Conservation (phyloP, 2,329 filamentous ascomycete genomes). For the Curvularia lunata region DNA sequence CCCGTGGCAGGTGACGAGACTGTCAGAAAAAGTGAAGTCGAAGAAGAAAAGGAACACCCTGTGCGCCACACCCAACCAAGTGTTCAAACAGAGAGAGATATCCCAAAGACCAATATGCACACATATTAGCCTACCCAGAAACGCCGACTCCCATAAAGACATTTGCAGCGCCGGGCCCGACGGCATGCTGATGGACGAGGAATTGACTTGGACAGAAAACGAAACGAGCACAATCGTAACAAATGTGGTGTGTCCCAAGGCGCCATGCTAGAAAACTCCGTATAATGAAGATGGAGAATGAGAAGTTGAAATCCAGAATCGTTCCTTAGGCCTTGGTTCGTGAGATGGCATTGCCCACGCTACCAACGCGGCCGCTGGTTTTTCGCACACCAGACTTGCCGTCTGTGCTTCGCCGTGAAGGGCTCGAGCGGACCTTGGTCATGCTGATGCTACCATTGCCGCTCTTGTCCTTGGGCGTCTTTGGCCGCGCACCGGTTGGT, state of each 20-base stretch:
- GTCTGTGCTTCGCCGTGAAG: conserved; percentile 55
- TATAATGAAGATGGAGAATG: conserved; percentile 19
- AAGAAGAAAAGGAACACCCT: conserved; percentile 21
- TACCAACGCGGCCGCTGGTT: conserved; percentile 59
- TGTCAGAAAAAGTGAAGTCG: conserved; percentile 4
- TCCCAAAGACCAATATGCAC: conserved; percentile 22
- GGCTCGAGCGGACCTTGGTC: conserved; percentile 54
- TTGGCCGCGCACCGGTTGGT: conserved; percentile 46
- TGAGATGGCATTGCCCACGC: conserved; percentile 46
- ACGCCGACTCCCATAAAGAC: conserved; percentile 35
- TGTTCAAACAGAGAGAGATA: conserved; percentile 17
- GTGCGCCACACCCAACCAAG: conserved; percentile 22
- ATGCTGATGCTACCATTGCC: conserved; percentile 54
- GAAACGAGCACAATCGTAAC: conserved; percentile 13
- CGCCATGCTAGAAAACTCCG: conserved; percentile 17
- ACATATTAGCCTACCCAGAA: conserved; percentile 23
- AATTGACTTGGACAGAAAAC: conserved; percentile 18
- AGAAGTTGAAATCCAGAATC: conserved; percentile 12
- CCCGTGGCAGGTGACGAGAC: conserved; percentile 20
- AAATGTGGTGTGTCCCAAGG: conserved; percentile 10
- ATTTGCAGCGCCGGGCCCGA: conserved; percentile 20
- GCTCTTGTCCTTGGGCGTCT: conserved; percentile 54
- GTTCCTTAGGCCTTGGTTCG: conserved; percentile 40
- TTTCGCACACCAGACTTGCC: conserved; percentile 58
- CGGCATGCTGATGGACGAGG: conserved; percentile 22